Conservation (phyloP, 2,329 filamentous ascomycete genomes). For the Emmonsiellopsis sp. region DNA sequence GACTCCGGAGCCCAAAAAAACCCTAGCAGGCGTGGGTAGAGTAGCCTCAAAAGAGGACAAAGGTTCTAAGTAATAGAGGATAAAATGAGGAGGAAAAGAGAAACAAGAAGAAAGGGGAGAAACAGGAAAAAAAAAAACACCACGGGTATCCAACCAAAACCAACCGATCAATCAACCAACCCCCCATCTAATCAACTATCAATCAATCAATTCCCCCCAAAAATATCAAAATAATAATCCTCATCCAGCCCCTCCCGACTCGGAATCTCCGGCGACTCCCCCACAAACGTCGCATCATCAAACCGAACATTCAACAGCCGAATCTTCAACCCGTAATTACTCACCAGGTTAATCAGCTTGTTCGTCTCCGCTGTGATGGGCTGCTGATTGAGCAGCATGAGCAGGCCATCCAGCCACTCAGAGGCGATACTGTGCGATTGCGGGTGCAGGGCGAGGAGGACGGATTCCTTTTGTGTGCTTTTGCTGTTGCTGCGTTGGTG, state of each 20-base stretch:
- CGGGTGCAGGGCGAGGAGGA: slow-evolving; percentile 75
- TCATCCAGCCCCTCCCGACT: slow-evolving; percentile 78
- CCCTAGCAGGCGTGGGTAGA: too few species aligned
- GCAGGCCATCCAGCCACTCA: slow-evolving; percentile 90
- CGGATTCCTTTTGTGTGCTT: slow-evolving; percentile 49
- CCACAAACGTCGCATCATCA: slow-evolving; percentile 62
- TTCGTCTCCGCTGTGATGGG: slow-evolving; percentile 96
- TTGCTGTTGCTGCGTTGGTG: slow-evolving; percentile 22
- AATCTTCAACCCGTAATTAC: slow-evolving; percentile 88
- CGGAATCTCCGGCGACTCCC: slow-evolving; percentile 67
- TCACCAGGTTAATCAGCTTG: slow-evolving; percentile 75
- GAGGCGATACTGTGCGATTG: slow-evolving; percentile 73
- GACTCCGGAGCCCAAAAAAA: too few species aligned
- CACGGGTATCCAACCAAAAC: background rate
- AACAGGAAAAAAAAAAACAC: slow-evolving; percentile 7
- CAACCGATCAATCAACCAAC: background rate
- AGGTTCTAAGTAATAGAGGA: background rate
- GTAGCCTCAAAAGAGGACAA: background rate
- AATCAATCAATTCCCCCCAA: slow-evolving; percentile 25
- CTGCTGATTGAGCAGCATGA: slow-evolving; percentile 90
- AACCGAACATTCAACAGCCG: slow-evolving; percentile 81
- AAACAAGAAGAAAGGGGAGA: slow-evolving; percentile 5
- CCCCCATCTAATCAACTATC: background rate
- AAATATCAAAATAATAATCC: slow-evolving; percentile 85
- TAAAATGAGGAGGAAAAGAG: background rate